Base-by-base conservation (phyloP, 306 rosid species). In the Gleditsia sinensis region DNA sequence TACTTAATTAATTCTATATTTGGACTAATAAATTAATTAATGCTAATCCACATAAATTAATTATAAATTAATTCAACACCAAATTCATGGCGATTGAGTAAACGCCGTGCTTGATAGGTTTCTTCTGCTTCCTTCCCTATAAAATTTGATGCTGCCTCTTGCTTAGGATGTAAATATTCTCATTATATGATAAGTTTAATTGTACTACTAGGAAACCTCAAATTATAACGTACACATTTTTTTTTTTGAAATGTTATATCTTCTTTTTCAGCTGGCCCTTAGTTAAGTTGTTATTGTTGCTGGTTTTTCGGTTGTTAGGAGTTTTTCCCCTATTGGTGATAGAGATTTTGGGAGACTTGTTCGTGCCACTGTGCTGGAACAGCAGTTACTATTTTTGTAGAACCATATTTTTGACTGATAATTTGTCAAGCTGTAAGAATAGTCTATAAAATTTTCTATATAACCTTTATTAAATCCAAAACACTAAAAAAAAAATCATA, bases 1-100 rank as follows among this genome's bases (percentile, higher is more conserved):
- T n/a, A n/a, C n/a, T n/a, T n/a, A n/a, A n/a, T n/a, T n/a, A n/a
- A n/a, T n/a, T n/a, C n/a, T n/a, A n/a, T n/a, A n/a, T n/a, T n/a
- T n/a, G n/a, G n/a, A n/a, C n/a, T n/a, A n/a, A n/a, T n/a, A n/a
- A n/a, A n/a, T n/a, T n/a, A n/a, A n/a, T n/a, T n/a, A n/a, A n/a
- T n/a, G n/a, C n/a, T n/a, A n/a, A n/a, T n/a, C n/a, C n/a, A n/a
- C n/a, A n/a, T n/a, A n/a, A n/a, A n/a, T n/a, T n/a, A n/a, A n/a
- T n/a, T n/a, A n/a, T n/a, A n/a, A n/a, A n/a, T n/a, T n/a, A n/a
- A n/a, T n/a, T n/a, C n/a, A n/a, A n/a, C n/a, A n/a, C 97, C 97
- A 9, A 91, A 91, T 67, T 91, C 97, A 14, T 91, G 97, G 97
- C 88, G 97, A 37, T 81, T 91, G 80, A 89, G 96, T 72, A 86